phyloP scores from a whole-genome alignment of 2,329 filamentous ascomycete species.

The Aschersonia sp. region DNA sequence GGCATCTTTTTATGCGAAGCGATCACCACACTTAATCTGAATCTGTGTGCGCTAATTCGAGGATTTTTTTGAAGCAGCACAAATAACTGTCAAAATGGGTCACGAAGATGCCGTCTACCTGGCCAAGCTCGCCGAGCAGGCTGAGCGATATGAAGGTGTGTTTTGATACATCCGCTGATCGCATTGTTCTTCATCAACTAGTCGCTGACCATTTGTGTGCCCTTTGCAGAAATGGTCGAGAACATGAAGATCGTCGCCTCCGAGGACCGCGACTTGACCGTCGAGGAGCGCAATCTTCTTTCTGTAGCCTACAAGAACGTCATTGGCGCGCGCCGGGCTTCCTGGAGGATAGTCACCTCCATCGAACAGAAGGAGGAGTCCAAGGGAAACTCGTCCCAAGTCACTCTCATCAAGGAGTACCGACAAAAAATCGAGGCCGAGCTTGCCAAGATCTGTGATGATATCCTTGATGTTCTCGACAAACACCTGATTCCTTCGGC shows the following conservation, averaged over 20 bases:
- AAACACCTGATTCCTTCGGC: conserved; percentile 88
- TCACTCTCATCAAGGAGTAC: conserved; percentile 91
- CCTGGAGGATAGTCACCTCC: conserved; percentile 95
- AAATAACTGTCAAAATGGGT: conserved; percentile 58
- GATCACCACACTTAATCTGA: too few relatives aligned
- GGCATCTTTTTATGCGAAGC: too few relatives aligned
- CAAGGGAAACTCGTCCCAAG: conserved; percentile 90
- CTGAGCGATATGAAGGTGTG: conserved; percentile 98
- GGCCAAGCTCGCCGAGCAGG: conserved; percentile 99
- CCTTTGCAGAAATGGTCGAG: conserved; percentile 81
- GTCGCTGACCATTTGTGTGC: conserved; percentile 10
- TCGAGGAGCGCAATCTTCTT: conserved; percentile 94
- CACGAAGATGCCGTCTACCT: conserved; percentile 99
- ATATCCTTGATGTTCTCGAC: conserved; percentile 91
- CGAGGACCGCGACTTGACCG: conserved; percentile 67
- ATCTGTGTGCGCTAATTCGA: conserved; percentile 1
- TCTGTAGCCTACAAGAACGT: conserved; percentile 99
- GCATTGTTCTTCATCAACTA: background rate
- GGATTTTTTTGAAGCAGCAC: background rate
- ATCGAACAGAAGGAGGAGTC: conserved; percentile 99
- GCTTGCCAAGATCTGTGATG: conserved; percentile 94
- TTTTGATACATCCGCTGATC: conserved; percentile 6
- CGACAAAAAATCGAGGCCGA: conserved; percentile 96
- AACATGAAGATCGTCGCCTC: conserved; percentile 99
- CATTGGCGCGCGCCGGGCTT: conserved; percentile 89